A percentile compares a stretch with the other conserved stretches of the same genome.
phyloP scores from a whole-genome alignment of 371 early-diverging fungal genomes.

The Mortierella sp. region DNA sequence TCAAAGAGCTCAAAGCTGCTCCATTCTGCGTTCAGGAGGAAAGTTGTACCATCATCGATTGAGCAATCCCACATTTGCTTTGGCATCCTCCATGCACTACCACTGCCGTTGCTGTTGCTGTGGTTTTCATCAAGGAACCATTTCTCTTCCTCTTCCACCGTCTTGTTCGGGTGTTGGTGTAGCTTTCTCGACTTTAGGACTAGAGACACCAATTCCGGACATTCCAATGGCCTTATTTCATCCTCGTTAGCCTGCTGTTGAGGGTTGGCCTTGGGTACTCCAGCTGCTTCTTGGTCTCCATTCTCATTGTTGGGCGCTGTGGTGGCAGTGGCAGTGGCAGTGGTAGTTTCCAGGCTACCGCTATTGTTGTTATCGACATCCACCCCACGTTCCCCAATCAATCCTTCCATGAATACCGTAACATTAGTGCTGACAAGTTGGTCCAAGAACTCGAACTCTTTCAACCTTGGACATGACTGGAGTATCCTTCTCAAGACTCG shows the following conservation, averaged over 20 bases:
- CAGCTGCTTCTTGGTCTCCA: too few species aligned
- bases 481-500: neutral
- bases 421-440: neutral
- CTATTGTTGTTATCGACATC: neutral
- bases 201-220: neutral
- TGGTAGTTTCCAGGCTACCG: too few species aligned
- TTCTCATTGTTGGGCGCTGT: too few species aligned
- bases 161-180: too few species aligned
- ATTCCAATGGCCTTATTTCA: neutral
- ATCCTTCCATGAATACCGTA: neutral
- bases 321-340: too few species aligned
- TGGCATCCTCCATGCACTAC: slow-evolving; percentile 7
- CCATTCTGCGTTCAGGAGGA: slow-evolving; percentile 2
- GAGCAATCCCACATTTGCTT: neutral
- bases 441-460: slow-evolving; percentile 2
- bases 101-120: neutral
- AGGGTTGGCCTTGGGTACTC: too few species aligned
- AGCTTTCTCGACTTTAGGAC: too few species aligned
- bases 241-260: too few species aligned
- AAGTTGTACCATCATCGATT: neutral
- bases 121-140: neutral
- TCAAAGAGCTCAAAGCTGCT: slow-evolving; percentile 7
- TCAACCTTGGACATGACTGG: neutral
- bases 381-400: neutral
- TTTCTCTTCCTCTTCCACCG: neutral